phyloP scores from a whole-genome alignment of 1,284 basidiomycete genomes.

The Pyrrhoderma lamaoense region DNA sequence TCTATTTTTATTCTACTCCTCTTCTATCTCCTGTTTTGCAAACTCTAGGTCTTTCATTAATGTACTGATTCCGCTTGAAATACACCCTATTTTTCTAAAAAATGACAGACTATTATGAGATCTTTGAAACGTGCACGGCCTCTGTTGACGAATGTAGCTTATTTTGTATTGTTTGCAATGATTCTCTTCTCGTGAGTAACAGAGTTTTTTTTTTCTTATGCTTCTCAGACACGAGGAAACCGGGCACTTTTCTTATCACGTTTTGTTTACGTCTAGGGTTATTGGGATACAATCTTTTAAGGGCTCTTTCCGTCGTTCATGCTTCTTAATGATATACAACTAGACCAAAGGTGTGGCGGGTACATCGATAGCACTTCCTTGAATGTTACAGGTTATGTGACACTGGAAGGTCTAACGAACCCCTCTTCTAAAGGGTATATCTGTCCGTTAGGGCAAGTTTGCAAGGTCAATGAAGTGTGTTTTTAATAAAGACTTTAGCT shows the following conservation, averaged over 20 bases:
- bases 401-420: conserved; percentile 30
- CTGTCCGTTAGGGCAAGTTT: conserved; percentile 77
- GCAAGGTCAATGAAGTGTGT: conserved; percentile 42
- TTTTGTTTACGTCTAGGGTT: conserved; percentile 44
- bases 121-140: conserved; percentile 90
- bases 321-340: conserved; percentile 46
- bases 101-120: conserved; percentile 87
- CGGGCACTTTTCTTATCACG: not conserved
- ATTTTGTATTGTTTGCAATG: conserved; percentile 90
- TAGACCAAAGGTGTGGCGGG: conserved; percentile 75
- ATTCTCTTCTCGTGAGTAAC: conserved; percentile 73
- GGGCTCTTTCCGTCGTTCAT: conserved; percentile 69
- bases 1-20: not conserved
- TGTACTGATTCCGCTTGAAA: too few species aligned
- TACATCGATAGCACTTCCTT: conserved; percentile 57
- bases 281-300: conserved; percentile 89
- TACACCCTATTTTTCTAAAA: too few species aligned
- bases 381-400: conserved; percentile 39
- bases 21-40: too few species aligned
- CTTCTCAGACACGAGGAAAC: not conserved
- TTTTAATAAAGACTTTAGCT: too few species aligned
- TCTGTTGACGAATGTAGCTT: conserved; percentile 80
- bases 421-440: conserved; percentile 61
- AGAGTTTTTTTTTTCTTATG: not conserved
- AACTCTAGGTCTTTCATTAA: too few species aligned